phyloP scores from a whole-genome alignment of 2,329 filamentous ascomycete species.

The Botrytis hyacinthi region DNA sequence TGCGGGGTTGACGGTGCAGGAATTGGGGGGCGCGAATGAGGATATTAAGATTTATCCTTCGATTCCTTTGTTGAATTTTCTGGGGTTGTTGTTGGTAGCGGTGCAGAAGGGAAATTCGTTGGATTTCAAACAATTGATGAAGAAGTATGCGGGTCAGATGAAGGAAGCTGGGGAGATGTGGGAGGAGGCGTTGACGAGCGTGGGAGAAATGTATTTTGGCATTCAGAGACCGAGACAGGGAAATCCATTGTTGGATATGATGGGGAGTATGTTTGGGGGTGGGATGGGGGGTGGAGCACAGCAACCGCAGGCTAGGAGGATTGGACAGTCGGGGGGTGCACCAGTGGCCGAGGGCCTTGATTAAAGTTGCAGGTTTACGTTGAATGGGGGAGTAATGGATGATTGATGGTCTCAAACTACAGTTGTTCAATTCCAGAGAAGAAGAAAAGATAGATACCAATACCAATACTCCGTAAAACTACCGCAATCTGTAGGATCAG shows the following conservation, averaged over 20 bases:
- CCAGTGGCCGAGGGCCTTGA: slow-evolving; percentile 60
- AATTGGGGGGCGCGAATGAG: slow-evolving; percentile 73
- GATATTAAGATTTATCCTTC: slow-evolving; percentile 84
- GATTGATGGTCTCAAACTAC: not conserved
- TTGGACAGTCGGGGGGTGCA: slow-evolving; percentile 40
- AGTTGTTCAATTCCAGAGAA: not conserved
- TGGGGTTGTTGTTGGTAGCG: slow-evolving; percentile 78
- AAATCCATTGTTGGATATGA: slow-evolving; percentile 96
- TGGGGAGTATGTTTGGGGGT: slow-evolving; percentile 90
- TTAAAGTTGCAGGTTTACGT: slow-evolving; percentile 39
- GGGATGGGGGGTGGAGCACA: slow-evolving; percentile 51
- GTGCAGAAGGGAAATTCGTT: slow-evolving; percentile 75
- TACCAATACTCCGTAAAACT: not conserved
- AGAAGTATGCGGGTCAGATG: slow-evolving; percentile 77
- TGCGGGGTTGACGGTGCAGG: slow-evolving; percentile 67
- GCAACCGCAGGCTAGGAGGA: slow-evolving; percentile 40
- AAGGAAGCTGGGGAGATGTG: slow-evolving; percentile 73
- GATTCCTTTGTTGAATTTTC: slow-evolving; percentile 91
- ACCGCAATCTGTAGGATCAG: not conserved
- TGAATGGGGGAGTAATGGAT: not conserved
- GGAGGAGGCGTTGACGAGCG: slow-evolving; percentile 78
- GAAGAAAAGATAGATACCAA: slow-evolving; percentile 7
- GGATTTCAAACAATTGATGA: slow-evolving; percentile 76
- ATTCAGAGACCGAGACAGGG: slow-evolving; percentile 85
- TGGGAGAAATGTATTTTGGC: slow-evolving; percentile 96